Conservation (phyloP, 768 basidiomycete genomes). For the Obba rivulosa region DNA sequence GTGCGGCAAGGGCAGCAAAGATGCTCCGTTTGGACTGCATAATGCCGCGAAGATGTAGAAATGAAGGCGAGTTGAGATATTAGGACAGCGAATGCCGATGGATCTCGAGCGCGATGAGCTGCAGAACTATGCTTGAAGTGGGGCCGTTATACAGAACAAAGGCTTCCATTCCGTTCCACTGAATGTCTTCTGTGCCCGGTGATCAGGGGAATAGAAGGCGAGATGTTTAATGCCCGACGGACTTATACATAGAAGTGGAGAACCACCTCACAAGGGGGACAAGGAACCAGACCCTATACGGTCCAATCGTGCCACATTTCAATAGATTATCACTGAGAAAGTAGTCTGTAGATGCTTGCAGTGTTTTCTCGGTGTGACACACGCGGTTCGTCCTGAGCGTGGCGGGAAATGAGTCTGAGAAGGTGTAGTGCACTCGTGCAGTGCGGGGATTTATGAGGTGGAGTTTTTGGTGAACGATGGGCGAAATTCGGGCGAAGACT, state of each 20-base stretch:
- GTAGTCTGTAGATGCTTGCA: too few relatives aligned
- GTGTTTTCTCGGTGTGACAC: too few relatives aligned
- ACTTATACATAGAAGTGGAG: too few relatives aligned
- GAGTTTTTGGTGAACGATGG: too few relatives aligned
- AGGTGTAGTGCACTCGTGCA: too few relatives aligned
- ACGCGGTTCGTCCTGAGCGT: too few relatives aligned
- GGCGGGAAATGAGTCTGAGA: too few relatives aligned
- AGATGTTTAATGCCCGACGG: background rate
- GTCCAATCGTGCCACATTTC: too few relatives aligned
- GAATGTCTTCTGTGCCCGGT: background rate
- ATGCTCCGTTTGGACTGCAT: slow-evolving; percentile 15
- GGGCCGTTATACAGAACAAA: background rate
- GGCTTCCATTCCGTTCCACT: background rate
- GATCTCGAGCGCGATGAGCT: background rate
- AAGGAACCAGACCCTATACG: too few relatives aligned
- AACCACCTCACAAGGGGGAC: background rate
- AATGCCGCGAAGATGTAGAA: slow-evolving; percentile 14
- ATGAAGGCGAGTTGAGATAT: background rate
- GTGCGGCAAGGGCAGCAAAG: slow-evolving; percentile 11
- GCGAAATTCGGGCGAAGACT: too few relatives aligned
- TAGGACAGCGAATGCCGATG: background rate
- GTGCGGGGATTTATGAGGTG: too few relatives aligned
- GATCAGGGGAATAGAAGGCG: background rate
- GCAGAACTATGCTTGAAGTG: background rate
- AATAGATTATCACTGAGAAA: too few relatives aligned